A percentile compares a stretch with the other conserved stretches of the same genome.
Evolutionary conservation across 257 asterid species (phyloP).

Genomic region (Solanum dulcamara): DNA sequence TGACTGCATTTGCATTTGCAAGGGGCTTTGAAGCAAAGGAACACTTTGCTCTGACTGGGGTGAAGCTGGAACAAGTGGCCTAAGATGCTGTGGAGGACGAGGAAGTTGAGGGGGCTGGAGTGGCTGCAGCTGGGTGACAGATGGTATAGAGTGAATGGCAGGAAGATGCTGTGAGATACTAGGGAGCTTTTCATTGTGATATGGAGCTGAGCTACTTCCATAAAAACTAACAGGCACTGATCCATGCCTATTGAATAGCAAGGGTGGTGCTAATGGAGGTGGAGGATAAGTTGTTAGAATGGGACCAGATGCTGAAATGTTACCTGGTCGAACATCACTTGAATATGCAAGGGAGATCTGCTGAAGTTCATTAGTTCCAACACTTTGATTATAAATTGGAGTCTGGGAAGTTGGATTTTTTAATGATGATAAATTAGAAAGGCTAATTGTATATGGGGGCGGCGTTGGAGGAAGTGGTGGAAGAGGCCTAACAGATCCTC

Average conservation of each 20-base stretch:
- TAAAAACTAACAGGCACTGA: constrained; percentile 41
- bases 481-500: constrained; percentile 47
- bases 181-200: constrained; percentile 47
- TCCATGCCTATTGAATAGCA: constrained; percentile 48
- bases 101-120: constrained; percentile 89
- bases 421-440: constrained; percentile 26
- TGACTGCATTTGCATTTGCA: constrained; percentile 30
- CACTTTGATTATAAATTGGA: constrained; percentile 35
- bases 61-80: constrained; percentile 64
- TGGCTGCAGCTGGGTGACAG: constrained; percentile 67
- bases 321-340: constrained; percentile 22
- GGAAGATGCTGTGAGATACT: constrained; percentile 43
- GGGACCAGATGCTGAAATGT: constrained; percentile 22
- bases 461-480: constrained; percentile 92
- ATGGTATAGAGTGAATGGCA: constrained; percentile 36
- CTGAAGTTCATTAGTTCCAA: constrained; percentile 42
- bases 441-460: constrained; percentile 52
- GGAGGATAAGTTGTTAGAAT: constrained; percentile 44
- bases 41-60: constrained; percentile 62
- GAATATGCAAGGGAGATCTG: constrained; percentile 26
- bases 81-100: constrained; percentile 68
- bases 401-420: constrained; percentile 43
- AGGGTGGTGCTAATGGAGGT: constrained; percentile 38
- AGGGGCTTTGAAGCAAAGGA: constrained; percentile 38
- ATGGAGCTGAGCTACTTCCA: constrained; percentile 43